Conservation (phyloP, 2,329 filamentous ascomycete genomes). For the Aspergillus fumigatiaffinis region DNA sequence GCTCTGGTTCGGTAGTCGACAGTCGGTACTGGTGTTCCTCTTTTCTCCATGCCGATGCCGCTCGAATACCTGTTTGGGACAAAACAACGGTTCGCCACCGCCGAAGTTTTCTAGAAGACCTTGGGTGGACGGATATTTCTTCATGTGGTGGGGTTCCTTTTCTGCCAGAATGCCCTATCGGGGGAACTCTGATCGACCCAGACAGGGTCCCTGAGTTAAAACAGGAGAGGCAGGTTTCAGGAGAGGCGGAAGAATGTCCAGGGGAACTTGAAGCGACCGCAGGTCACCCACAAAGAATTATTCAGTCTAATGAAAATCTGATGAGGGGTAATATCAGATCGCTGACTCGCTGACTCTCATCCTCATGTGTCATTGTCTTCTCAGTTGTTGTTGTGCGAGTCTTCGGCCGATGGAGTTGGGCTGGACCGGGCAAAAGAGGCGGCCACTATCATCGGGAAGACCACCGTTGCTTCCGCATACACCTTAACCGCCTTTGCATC, state of each 20-base stretch:
- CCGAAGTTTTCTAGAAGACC: background rate
- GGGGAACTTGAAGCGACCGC: background rate
- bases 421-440: constrained; percentile 57
- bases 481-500: constrained; percentile 88
- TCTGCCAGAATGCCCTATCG: background rate
- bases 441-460: constrained; percentile 64
- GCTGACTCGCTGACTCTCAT: too few species aligned
- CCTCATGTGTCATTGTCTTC: too few species aligned
- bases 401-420: constrained; percentile 5
- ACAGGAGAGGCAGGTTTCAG: background rate
- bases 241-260: background rate
- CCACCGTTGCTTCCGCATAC: constrained; percentile 65
- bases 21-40: background rate
- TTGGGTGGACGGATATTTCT: background rate
- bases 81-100: background rate
- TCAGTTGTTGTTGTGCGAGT: constrained; percentile 3
- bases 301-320: too few species aligned
- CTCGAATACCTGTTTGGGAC: too few species aligned
- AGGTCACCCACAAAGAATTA: background rate
- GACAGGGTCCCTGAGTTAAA: background rate
- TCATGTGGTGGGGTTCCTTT: background rate
- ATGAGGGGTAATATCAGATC: too few species aligned
- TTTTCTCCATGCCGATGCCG: background rate
- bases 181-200: background rate
- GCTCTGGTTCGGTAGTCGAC: background rate